Evolutionary conservation across 371 early-diverging fungal genomes (phyloP), one percentile per base, ranked within the genome.

Genomic region (Umbelopsis sp.): DNA sequence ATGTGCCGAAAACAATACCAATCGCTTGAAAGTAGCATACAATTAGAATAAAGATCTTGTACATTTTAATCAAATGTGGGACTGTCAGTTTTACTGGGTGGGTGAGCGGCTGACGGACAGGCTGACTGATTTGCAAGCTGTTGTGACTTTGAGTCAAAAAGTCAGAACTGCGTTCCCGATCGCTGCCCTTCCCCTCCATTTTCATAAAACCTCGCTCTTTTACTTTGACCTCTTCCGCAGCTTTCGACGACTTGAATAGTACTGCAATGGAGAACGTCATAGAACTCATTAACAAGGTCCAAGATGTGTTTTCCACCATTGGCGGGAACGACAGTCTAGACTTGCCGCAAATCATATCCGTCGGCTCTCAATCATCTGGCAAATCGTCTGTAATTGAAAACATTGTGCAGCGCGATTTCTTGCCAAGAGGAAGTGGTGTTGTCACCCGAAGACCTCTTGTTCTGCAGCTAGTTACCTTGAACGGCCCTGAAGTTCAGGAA

Each of bases 311-410:
- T 81, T 86, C 91, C 69, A 91, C 93, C 48, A 89, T 93, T 66
- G 92, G 93, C 70, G 89, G 90, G 73, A 79, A 84, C 52, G 93
- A 91, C 72, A 83, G 87, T 64, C 87, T 97, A 65, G 97, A 97
- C 80, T 80, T 98, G 44, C 98, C 98, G 14, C 94, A 94, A 86
- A 92, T 97, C 76, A 93, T 92, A 35, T 94, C 94, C 3, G 92
- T 94, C 48, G 95, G 84, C 29, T 84, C 84, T 0, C 97, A 98
- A 75, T 95, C 96, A 50, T 91, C 93, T 66, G 98, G 98, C 69
- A 98, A 98, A 76, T 94, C 94, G 62, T 96, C 95, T 66, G 95
- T 96, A 24, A 79, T 97, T 44, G 97, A 97, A 70, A 93, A 93
- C 71, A 87, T 97, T 37, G 94, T 97, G 35, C 93, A 94, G 18